These are phyloP conservation scores for Vaccinium darrowii DNA, from an alignment of 148 eudicot species.

Conservation along the genomic window DNA sequence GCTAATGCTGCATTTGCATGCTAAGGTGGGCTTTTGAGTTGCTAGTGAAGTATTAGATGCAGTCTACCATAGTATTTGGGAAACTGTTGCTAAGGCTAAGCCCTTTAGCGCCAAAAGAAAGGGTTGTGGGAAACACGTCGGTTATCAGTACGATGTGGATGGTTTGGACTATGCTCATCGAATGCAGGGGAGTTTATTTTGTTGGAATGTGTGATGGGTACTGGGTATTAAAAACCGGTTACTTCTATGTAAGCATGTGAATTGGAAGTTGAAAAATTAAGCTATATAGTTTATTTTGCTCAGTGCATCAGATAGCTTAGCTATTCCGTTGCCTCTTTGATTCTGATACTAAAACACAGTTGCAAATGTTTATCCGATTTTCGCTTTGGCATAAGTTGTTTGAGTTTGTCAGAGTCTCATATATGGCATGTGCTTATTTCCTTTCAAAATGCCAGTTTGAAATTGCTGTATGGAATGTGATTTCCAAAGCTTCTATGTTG, in stretches of 20 bases:
- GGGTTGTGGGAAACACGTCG: not conserved
- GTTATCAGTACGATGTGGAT: not conserved
- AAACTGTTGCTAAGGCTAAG: not conserved
- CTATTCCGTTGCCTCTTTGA: not conserved
- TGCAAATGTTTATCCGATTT: not conserved
- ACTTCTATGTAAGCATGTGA: not conserved
- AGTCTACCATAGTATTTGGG: not conserved
- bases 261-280: not conserved
- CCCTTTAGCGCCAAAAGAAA: not conserved
- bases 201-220: not conserved
- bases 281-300: not conserved
- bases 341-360: not conserved
- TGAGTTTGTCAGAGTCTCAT: not conserved
- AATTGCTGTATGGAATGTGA: not conserved
- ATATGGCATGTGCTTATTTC: not conserved
- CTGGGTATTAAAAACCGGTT: not conserved
- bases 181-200: not conserved
- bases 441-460: not conserved
- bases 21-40: too few relatives aligned
- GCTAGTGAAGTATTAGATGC: not conserved
- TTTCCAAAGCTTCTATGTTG: not conserved
- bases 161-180: not conserved
- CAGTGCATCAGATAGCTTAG: not conserved
- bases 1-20: too few relatives aligned
- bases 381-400: not conserved